Conservation (phyloP, 1,284 basidiomycete species). For the Retiboletus flavoniger region DNA sequence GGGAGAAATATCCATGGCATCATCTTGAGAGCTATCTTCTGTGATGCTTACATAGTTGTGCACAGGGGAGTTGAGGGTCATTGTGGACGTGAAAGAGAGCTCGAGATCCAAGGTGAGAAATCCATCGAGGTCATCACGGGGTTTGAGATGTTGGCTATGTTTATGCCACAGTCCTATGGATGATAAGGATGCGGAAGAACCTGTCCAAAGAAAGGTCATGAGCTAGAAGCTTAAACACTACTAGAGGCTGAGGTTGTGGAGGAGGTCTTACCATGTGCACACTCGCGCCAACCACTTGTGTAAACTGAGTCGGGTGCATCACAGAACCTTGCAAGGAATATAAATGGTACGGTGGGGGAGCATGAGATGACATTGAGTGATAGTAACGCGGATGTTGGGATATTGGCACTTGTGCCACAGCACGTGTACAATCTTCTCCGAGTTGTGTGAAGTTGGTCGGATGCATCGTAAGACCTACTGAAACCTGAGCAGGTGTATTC, state of each 20-base stretch:
- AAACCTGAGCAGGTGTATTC: too few relatives aligned
- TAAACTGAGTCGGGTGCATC: too few relatives aligned
- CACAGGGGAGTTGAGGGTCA: constrained; percentile 72
- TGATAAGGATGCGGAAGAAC: too few relatives aligned
- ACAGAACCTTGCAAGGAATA: too few relatives aligned
- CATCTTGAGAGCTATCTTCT: constrained; percentile 46
- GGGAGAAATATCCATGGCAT: constrained; percentile 80
- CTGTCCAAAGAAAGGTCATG: too few relatives aligned
- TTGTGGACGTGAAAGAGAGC: constrained; percentile 74
- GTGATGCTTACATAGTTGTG: constrained; percentile 44
- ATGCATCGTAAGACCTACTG: neutral
- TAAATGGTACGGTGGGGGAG: too few relatives aligned
- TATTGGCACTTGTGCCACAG: neutral
- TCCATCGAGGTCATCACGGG: too few relatives aligned
- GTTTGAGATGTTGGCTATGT: too few relatives aligned
- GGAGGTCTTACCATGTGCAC: constrained; percentile 35
- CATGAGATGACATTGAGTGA: neutral
- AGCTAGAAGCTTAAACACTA: too few relatives aligned
- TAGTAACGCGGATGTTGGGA: neutral
- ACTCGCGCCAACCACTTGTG: too few relatives aligned
- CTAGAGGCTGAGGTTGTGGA: constrained; percentile 25
- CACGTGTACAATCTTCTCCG: too few relatives aligned
- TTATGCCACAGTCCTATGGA: too few relatives aligned
- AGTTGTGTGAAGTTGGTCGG: neutral
- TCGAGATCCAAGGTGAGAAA: constrained; percentile 35